Evolutionary conservation across 371 early-diverging fungal genomes (phyloP).

Genomic region (Catenaria anguillulae): DNA sequence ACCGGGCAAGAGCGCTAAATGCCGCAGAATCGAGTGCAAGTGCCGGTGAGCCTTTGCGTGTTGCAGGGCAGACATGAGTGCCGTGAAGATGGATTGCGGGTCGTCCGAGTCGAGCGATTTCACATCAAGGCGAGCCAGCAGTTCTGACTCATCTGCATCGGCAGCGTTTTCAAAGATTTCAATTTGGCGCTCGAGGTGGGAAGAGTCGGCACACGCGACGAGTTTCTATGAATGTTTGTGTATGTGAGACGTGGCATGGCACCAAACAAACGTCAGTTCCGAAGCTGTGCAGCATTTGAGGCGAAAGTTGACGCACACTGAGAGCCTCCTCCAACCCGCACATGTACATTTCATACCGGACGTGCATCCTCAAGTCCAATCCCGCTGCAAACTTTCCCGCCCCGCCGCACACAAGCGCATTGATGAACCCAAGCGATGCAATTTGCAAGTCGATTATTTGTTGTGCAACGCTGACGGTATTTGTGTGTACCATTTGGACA

Average conservation of each 20-base stretch:
- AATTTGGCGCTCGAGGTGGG: constrained; percentile 5
- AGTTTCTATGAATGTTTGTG: not conserved
- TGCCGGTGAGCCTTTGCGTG: not conserved
- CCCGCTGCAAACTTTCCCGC: constrained; percentile 16
- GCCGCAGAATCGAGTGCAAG: constrained; percentile 11
- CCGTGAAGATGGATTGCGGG: not conserved
- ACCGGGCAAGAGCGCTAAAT: constrained; percentile 15
- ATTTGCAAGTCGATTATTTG: constrained; percentile 12
- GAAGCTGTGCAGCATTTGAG: too few relatives aligned
- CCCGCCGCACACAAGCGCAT: constrained; percentile 32
- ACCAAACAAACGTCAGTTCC: too few relatives aligned
- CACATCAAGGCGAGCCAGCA: not conserved
- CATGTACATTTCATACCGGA: constrained; percentile 29
- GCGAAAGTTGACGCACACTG: constrained; percentile 18
- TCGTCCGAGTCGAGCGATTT: not conserved
- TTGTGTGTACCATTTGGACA: too few relatives aligned
- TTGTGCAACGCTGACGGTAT: not conserved
- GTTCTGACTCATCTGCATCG: constrained; percentile 8
- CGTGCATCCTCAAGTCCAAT: constrained; percentile 32
- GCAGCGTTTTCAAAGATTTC: not conserved
- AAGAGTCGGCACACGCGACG: not conserved
- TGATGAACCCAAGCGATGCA: constrained; percentile 32
- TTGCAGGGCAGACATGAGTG: not conserved
- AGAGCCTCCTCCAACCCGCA: constrained; percentile 25
- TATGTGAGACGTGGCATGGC: too few relatives aligned